Conservation (phyloP, 1,284 basidiomycete genomes). For the Cryptococcus neoformans region DNA sequence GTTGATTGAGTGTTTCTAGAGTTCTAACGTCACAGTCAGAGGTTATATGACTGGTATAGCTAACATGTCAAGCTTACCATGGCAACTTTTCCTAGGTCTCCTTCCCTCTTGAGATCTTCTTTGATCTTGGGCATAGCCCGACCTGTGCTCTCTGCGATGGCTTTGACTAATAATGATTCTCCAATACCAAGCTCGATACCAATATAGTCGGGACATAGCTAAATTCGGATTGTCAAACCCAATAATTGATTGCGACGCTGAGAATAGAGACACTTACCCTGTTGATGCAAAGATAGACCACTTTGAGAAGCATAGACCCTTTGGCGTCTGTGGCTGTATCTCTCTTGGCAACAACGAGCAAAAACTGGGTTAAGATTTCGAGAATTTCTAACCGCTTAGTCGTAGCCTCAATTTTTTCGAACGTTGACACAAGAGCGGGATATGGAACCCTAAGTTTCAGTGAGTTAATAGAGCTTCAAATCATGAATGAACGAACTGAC, state of each 20-base stretch:
- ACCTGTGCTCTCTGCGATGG: slow-evolving; percentile 92
- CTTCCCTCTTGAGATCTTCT: slow-evolving; percentile 87
- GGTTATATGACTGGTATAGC: no score
- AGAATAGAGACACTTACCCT: slow-evolving; percentile 57
- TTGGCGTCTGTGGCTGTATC: slow-evolving; percentile 41
- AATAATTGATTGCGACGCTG: background rate
- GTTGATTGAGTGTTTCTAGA: slow-evolving; percentile 94
- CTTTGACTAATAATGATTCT: slow-evolving; percentile 90
- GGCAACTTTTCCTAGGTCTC: slow-evolving; percentile 93
- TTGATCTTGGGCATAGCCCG: slow-evolving; percentile 79
- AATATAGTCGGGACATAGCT: slow-evolving; percentile 94
- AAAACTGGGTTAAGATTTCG: slow-evolving; percentile 79
- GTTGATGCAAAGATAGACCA: slow-evolving; percentile 97
- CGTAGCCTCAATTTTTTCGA: slow-evolving; percentile 87
- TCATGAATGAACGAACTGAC: slow-evolving; percentile 54
- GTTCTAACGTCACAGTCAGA: slow-evolving; percentile 55
- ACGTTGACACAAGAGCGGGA: slow-evolving; percentile 82
- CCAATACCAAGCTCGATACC: slow-evolving; percentile 97
- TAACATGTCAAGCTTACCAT: slow-evolving; percentile 58
- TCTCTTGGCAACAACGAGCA: slow-evolving; percentile 80
- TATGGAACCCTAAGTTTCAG: slow-evolving; percentile 73
- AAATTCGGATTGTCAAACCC: background rate
- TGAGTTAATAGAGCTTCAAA: slow-evolving; percentile 1
- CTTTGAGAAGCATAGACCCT: slow-evolving; percentile 71
- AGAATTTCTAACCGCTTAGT: slow-evolving; percentile 96